Conservation (phyloP, 2,329 filamentous ascomycete species). For the Paramyrothecium sp. region DNA sequence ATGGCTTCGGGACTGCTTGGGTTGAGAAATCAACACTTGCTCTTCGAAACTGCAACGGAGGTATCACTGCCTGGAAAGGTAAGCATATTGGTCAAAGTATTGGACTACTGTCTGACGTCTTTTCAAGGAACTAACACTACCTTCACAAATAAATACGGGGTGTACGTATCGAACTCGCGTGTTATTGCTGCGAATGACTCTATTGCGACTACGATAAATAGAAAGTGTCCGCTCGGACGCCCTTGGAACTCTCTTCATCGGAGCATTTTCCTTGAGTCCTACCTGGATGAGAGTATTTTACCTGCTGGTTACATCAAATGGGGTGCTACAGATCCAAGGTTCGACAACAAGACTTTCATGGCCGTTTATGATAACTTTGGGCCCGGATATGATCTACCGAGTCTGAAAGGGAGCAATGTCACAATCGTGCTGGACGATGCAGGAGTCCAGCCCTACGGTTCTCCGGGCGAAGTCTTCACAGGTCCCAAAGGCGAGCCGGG, state of each 20-base stretch:
- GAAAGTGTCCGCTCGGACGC: neutral
- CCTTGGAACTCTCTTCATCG: constrained; percentile 1
- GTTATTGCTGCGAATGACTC: neutral
- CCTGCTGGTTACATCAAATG: neutral
- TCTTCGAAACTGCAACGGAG: neutral
- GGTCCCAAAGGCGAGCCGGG: neutral
- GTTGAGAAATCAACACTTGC: neutral
- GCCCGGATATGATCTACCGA: neutral
- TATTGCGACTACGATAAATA: neutral
- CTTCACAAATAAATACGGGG: neutral
- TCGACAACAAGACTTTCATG: neutral
- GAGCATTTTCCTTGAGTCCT: neutral
- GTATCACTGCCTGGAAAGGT: constrained; percentile 1
- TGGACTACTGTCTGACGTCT: neutral
- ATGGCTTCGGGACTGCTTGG: neutral
- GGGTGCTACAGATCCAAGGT: neutral
- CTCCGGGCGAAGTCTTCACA: neutral
- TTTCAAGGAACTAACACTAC: neutral
- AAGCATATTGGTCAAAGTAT: neutral
- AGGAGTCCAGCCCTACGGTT: neutral
- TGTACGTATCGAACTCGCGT: neutral
- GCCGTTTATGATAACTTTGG: neutral
- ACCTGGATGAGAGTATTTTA: neutral
- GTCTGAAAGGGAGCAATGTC: neutral
- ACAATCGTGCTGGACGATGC: neutral